Conservation (phyloP, 1,284 basidiomycete species). For the Rhizoctonia solani region DNA sequence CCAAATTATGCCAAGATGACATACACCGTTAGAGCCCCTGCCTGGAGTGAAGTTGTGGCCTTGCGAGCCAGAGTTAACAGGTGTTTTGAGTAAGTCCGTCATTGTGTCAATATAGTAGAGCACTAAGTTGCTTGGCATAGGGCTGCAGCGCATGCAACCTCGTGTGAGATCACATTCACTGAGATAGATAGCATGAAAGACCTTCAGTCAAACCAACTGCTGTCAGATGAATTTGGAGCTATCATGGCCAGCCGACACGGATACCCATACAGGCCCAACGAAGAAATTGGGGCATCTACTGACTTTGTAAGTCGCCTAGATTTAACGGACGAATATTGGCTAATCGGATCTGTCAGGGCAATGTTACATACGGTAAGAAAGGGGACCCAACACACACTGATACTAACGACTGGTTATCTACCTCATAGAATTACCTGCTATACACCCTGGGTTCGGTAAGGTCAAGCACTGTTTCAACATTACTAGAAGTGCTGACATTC, state of each 20-base stretch:
- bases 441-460: conserved; percentile 66
- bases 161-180: conserved; percentile 61
- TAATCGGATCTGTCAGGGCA: conserved; percentile 54
- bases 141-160: conserved; percentile 71
- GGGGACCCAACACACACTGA: too few relatives aligned
- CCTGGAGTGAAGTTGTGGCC: conserved; percentile 56
- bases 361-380: conserved; percentile 63
- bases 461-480: conserved; percentile 11
- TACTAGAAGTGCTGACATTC: not conserved
- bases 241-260: conserved; percentile 55
- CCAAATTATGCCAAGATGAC: conserved; percentile 75
- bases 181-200: conserved; percentile 55
- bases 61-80: conserved; percentile 58
- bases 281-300: conserved; percentile 64
- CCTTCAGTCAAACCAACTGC: conserved; percentile 60
- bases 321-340: not conserved
- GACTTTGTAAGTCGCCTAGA: conserved; percentile 61
- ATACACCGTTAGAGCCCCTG: conserved; percentile 70
- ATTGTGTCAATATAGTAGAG: not conserved
- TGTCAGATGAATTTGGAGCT: conserved; percentile 50
- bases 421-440: conserved; percentile 58
- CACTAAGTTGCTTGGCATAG: conserved; percentile 46
- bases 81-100: conserved; percentile 62
- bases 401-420: too few relatives aligned
- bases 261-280: conserved; percentile 50